Base-by-base conservation (phyloP, 164 flowering plant species). In the Annona cherimola region DNA sequence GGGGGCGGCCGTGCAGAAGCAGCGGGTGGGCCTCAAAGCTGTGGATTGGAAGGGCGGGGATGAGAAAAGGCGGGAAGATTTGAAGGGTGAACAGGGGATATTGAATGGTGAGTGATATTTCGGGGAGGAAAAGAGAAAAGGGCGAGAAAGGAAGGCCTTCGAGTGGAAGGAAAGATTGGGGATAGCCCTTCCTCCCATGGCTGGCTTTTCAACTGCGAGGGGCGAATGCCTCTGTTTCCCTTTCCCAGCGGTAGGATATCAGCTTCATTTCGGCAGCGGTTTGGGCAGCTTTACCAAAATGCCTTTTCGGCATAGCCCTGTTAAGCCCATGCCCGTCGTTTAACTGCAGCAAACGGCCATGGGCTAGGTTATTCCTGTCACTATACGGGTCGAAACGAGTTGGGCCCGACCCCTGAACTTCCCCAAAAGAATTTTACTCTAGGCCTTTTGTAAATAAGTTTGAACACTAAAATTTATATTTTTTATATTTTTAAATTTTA, bases 101-200 rank as follows among this genome's bases (percentile, higher is more conserved):
- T 69, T 72, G 63, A 76, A 20, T 43, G 45, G 4, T 11, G 76
- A 72, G 39, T 86, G 83, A 79, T 61, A 64, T 72, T 61, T 74
- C 45, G 57, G 80, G 72, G 81, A 62, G 45, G 77, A 59, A 35
- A 80, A 74, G 75, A 83, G 74, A 68, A 83, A 81, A 42, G 87
- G 68, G 63, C 69, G 69, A 42, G 87, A 67, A 61, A 82, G 65
- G n/a, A 64, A n/a, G 61, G 85, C 77, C 65, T 67, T 76, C 4
- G 79, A 76, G 66, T 85, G 83, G 75, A 83, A 73, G 42, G 89
- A 85, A 43, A 86, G 78, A 46, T 62, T 76, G 1, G 84, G 73
- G 6, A 88, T 83, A 6, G 89, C 77, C 82, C 87, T 88, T 74
- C 88, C 86, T 74, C 79, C 83, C 87, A 85, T 86, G 81, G 45